A percentile compares a stretch with the other conserved stretches of the same genome.
phyloP scores from a whole-genome alignment of 495 filamentous ascomycete species.

The Penicillium robsamsonii region DNA sequence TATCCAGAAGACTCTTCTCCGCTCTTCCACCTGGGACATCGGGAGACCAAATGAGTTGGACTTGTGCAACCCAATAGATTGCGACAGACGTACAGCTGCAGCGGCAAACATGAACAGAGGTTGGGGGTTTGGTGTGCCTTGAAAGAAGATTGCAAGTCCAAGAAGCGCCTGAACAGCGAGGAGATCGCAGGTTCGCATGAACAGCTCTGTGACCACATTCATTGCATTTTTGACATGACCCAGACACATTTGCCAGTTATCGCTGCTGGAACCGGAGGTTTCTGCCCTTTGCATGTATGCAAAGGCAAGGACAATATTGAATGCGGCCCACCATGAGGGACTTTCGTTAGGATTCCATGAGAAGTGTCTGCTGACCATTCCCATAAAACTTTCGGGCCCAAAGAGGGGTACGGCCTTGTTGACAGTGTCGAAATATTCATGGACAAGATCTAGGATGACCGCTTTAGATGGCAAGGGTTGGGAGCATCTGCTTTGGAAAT shows the following conservation, averaged over 20 bases:
- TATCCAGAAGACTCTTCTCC: constrained; percentile 24
- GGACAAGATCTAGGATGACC: constrained; percentile 11
- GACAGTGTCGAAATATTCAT: constrained; percentile 16
- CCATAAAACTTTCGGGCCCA: constrained; percentile 5
- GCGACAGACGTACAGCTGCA: constrained; percentile 20
- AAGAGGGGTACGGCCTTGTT: constrained; percentile 18
- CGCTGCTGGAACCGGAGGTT: constrained; percentile 3
- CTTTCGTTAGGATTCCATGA: constrained; percentile 23
- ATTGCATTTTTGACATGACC: constrained; percentile 23
- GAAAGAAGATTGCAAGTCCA: constrained; percentile 24
- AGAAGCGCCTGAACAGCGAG: constrained; percentile 21
- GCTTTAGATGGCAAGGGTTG: constrained; percentile 15
- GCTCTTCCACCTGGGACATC: constrained; percentile 16
- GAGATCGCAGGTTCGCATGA: constrained; percentile 19
- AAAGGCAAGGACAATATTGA: constrained; percentile 25
- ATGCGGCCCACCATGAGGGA: constrained; percentile 22
- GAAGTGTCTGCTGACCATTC: constrained; percentile 17
- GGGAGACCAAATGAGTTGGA: constrained; percentile 10
- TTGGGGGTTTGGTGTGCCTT: constrained; percentile 25
- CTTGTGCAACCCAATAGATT: constrained; percentile 25
- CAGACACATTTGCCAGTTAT: constrained; percentile 17
- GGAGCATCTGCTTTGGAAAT: constrained; percentile 12
- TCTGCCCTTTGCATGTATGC: constrained; percentile 22
- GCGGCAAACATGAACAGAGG: constrained; percentile 22
- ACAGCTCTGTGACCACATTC: constrained; percentile 19